Conservation (phyloP, 2,329 filamentous ascomycete genomes). For the Clonostachys rhizophaga region DNA sequence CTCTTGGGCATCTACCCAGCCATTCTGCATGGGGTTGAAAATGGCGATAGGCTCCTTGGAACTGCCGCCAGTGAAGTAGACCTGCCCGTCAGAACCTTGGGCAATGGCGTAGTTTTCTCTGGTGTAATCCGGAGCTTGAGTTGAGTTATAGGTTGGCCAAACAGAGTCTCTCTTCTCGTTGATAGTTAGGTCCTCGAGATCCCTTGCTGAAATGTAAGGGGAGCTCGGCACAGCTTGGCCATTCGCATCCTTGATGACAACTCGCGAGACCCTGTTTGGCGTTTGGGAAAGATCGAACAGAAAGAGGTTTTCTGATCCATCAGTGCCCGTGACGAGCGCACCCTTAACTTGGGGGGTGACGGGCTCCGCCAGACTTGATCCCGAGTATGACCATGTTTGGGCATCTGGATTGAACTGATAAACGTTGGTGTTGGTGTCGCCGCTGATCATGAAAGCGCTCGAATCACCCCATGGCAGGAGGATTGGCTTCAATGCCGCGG, state of each 20-base stretch:
- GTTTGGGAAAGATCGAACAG: conserved; percentile 70
- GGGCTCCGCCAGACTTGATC: conserved; percentile 56
- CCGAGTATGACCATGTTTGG: conserved; percentile 62
- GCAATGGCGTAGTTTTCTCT: conserved; percentile 71
- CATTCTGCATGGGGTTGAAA: conserved; percentile 71
- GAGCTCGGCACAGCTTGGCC: conserved; percentile 49
- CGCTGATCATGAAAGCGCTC: conserved; percentile 71
- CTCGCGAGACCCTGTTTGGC: conserved; percentile 71
- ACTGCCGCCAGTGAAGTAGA: conserved; percentile 77
- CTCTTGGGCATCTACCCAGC: conserved; percentile 69
- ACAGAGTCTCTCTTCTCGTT: conserved; percentile 37
- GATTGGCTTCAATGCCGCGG: conserved; percentile 63
- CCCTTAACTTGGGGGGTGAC: conserved; percentile 54
- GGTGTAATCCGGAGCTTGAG: conserved; percentile 57
- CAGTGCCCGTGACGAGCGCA: conserved; percentile 63
- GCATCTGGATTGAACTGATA: conserved; percentile 61
- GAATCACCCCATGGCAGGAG: conserved; percentile 70
- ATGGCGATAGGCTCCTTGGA: conserved; percentile 64
- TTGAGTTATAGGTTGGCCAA: conserved; percentile 78
- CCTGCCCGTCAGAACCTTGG: conserved; percentile 57
- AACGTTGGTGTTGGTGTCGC: conserved; percentile 60
- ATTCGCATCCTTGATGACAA: conserved; percentile 58
- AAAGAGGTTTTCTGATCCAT: conserved; percentile 74
- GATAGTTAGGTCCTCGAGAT: conserved; percentile 17
- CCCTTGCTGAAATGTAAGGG: conserved; percentile 26